Evolutionary conservation across 148 eudicot genomes (phyloP).

Genomic region (Chenopodium suecicum): DNA sequence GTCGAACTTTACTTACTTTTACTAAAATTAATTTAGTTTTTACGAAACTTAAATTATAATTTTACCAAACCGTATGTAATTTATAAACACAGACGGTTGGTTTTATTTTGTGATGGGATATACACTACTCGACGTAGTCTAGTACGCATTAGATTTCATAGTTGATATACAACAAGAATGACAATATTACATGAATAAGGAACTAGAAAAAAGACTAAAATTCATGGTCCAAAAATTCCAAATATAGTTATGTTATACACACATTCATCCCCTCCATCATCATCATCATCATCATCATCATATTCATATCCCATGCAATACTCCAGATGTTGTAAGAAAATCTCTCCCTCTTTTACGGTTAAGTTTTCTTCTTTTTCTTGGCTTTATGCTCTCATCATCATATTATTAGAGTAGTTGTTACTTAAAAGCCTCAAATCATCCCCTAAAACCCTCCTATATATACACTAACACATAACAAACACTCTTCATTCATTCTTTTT

Average conservation of each 20-base stretch:
- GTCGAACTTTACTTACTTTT: too few species aligned
- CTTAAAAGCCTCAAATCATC: slow-evolving; percentile 13
- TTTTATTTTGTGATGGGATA: too few species aligned
- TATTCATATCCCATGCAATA: neutral
- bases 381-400: slow-evolving; percentile 3
- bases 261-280: slow-evolving; percentile 1
- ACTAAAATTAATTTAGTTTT: too few species aligned
- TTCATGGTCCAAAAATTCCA: slow-evolving; percentile 7
- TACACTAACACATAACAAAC: slow-evolving; percentile 6
- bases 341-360: slow-evolving; percentile 10
- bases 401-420: neutral
- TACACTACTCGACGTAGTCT: too few species aligned
- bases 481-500: neutral
- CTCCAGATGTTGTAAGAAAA: slow-evolving; percentile 23
- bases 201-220: neutral
- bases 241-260: neutral
- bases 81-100: too few species aligned
- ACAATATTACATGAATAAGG: neutral
- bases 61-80: too few species aligned
- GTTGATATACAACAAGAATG: neutral
- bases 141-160: neutral
- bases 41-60: too few species aligned
- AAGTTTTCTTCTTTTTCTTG: neutral
- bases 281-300: neutral
- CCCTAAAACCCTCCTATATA: slow-evolving; percentile 22